These are phyloP conservation scores for Ceratocystiopsis minuta DNA, from an alignment of 2,329 filamentous ascomycete genomes.

Conservation along the genomic window DNA sequence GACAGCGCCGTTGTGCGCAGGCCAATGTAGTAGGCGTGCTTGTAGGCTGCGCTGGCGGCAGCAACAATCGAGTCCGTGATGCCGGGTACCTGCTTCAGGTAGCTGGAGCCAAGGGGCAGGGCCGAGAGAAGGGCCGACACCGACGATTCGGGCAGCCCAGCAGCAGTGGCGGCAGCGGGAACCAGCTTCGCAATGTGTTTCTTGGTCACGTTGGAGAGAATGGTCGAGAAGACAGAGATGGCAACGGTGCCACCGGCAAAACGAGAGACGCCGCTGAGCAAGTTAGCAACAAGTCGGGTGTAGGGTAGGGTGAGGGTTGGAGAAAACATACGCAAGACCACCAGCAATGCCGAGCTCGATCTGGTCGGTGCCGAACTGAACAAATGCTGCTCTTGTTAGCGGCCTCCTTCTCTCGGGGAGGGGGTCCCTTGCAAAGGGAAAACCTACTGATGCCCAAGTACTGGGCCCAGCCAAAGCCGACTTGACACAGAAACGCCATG, in stretches of 20 bases:
- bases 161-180: conserved; percentile 16
- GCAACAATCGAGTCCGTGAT: conserved; percentile 13
- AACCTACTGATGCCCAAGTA: conserved; percentile 22
- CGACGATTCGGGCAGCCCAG: conserved; percentile 16
- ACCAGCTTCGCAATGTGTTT: conserved; percentile 16
- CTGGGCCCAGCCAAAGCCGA: conserved; percentile 28
- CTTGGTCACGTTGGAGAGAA: conserved; percentile 20
- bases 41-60: conserved; percentile 14
- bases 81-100: conserved; percentile 12
- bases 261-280: conserved; percentile 19
- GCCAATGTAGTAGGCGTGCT: conserved; percentile 16
- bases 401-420: too few relatives aligned
- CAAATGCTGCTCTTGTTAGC: conserved; percentile 16
- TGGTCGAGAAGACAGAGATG: conserved; percentile 22
- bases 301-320: too few relatives aligned
- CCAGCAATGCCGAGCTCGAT: conserved; percentile 26
- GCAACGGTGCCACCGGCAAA: conserved; percentile 25
- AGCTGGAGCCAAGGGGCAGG: conserved; percentile 11
- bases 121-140: conserved; percentile 15
- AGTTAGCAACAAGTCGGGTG: too few relatives aligned
- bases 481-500: conserved; percentile 25
- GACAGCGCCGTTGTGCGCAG: conserved; percentile 14
- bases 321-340: conserved; percentile 14
- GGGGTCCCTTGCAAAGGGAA: too few relatives aligned
- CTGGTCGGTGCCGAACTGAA: conserved; percentile 30